Evolutionary conservation across 345 rosid genomes (phyloP).

Genomic region (Boechera stricta): DNA sequence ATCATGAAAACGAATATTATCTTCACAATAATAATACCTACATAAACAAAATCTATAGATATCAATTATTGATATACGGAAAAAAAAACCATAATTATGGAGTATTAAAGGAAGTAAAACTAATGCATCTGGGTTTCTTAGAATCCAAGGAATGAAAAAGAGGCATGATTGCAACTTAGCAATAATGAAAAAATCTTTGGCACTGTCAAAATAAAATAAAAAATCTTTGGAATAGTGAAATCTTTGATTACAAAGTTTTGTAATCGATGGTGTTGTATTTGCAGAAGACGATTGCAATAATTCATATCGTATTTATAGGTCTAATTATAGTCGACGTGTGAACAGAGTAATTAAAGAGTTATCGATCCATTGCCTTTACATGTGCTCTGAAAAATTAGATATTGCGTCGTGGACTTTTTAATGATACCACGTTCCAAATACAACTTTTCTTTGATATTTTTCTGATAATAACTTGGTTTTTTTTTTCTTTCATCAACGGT

Average conservation of each 20-base stretch:
- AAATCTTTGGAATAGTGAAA: conserved; percentile 21
- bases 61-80: conserved; percentile 15
- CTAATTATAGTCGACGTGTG: conserved; percentile 43
- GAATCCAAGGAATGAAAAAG: conserved; percentile 42
- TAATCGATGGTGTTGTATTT: conserved; percentile 35
- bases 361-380: conserved; percentile 26
- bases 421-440: conserved; percentile 19
- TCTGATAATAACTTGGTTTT: not conserved
- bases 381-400: conserved; percentile 31
- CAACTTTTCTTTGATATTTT: not conserved
- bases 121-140: conserved; percentile 42
- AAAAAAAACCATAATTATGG: not conserved
- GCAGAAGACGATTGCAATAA: conserved; percentile 36
- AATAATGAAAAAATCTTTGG: conserved; percentile 36
- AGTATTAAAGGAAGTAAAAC: conserved; percentile 30
- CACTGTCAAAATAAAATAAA: not conserved
- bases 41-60: conserved; percentile 10
- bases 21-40: conserved; percentile 14
- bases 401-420: conserved; percentile 41
- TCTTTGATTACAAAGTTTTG: conserved; percentile 22
- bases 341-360: conserved; percentile 27
- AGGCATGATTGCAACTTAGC: conserved; percentile 36
- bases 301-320: conserved; percentile 18
- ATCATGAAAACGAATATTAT: not conserved
- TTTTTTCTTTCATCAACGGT: not conserved